phyloP scores from a whole-genome alignment of 257 asterid species.

The Asclepias syriaca region DNA sequence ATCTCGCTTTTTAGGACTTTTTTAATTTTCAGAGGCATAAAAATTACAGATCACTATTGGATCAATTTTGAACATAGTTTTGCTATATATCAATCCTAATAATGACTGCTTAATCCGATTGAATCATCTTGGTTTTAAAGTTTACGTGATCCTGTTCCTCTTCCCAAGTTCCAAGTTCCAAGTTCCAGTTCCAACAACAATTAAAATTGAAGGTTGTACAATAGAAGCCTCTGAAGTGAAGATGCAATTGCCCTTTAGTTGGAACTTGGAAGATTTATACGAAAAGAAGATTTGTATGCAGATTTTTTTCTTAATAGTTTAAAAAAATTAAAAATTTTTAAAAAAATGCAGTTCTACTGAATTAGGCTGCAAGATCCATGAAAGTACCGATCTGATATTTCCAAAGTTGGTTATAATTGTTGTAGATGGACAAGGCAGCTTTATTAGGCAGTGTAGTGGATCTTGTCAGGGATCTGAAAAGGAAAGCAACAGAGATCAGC shows the following conservation, averaged over 20 bases:
- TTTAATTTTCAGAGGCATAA: neutral
- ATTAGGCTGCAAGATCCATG: neutral
- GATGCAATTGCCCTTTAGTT: neutral
- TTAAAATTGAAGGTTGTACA: neutral
- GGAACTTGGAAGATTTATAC: neutral
- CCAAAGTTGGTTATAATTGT: neutral
- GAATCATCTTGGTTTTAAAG: too few relatives aligned
- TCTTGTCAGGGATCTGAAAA: conserved; percentile 60
- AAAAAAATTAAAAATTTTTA: too few relatives aligned
- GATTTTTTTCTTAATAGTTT: neutral
- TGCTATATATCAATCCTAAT: neutral
- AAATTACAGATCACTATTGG: too few relatives aligned
- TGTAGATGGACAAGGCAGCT: conserved; percentile 96
- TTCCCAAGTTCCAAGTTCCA: too few relatives aligned
- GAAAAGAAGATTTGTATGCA: neutral
- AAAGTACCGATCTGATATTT: neutral
- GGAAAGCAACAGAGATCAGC: conserved; percentile 45
- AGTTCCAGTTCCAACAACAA: too few relatives aligned
- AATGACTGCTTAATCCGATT: too few relatives aligned
- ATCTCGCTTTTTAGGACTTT: neutral
- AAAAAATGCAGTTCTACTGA: neutral
- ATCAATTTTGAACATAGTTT: too few relatives aligned
- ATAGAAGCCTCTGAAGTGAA: too few relatives aligned
- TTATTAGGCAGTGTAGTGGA: conserved; percentile 72
- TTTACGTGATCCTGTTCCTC: too few relatives aligned